Evolutionary conservation across 805 yeast genomes (phyloP).

Genomic region (Limtongia smithiae): DNA sequence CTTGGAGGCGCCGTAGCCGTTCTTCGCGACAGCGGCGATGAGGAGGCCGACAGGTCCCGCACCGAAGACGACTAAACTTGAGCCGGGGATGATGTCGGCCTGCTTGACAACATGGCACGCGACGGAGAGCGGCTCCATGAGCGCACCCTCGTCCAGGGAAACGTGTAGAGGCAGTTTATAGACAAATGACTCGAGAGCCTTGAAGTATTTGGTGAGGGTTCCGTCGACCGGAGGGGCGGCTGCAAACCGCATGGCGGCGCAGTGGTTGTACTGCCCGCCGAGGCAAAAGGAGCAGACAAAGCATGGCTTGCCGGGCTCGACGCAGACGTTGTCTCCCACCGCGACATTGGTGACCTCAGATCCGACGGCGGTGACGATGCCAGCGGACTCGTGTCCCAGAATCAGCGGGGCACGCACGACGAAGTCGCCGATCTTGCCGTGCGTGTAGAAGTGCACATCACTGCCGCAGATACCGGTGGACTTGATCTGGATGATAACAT

Average conservation of each 20-base stretch:
- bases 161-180: constrained; percentile 44
- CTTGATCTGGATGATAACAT: constrained; percentile 20
- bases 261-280: constrained; percentile 51
- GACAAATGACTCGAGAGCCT: constrained; percentile 42
- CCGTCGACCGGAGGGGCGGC: constrained; percentile 60
- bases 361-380: constrained; percentile 47
- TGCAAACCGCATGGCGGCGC: constrained; percentile 47
- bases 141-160: constrained; percentile 48
- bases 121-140: constrained; percentile 56
- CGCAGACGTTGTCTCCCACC: constrained; percentile 57
- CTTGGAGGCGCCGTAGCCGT: constrained; percentile 65
- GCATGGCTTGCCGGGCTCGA: constrained; percentile 62
- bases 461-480: constrained; percentile 62
- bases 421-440: constrained; percentile 53
- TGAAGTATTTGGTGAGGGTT: constrained; percentile 50
- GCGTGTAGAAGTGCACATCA: constrained; percentile 54
- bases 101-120: constrained; percentile 55
- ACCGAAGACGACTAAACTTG: constrained; percentile 48
- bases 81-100: constrained; percentile 42
- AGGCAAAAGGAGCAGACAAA: constrained; percentile 49
- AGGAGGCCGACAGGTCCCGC: constrained; percentile 54
- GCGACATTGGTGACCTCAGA: constrained; percentile 43
- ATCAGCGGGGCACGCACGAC: constrained; percentile 45
- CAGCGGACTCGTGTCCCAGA: constrained; percentile 56
- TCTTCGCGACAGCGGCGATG: constrained; percentile 46